Conservation (phyloP, 352 stramenopile species). For the Phytophthora brassicae region DNA sequence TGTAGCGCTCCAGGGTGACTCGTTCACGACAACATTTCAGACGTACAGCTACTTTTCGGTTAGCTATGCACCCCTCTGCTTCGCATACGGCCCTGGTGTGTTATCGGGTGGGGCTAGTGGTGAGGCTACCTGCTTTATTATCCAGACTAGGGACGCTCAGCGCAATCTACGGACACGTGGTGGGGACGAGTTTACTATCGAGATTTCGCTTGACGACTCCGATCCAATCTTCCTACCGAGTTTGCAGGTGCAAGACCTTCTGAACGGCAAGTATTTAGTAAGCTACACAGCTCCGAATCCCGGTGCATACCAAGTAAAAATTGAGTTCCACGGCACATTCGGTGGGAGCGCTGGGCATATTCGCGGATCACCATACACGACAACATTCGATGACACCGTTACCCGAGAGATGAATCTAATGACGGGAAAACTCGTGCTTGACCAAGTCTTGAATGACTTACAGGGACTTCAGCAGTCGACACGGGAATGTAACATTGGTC, state of each 20-base stretch:
- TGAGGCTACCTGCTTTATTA: constrained; percentile 79
- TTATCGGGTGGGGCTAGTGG: constrained; percentile 79
- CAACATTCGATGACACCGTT: constrained; percentile 76
- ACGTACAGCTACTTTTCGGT: constrained; percentile 95
- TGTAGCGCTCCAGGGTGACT: constrained; percentile 91
- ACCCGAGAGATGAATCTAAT: constrained; percentile 82
- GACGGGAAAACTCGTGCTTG: constrained; percentile 78
- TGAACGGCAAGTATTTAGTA: constrained; percentile 94
- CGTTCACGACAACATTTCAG: constrained; percentile 94
- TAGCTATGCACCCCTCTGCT: constrained; percentile 80
- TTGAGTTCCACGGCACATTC: constrained; percentile 94
- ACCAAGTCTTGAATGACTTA: constrained; percentile 69
- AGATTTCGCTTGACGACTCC: constrained; percentile 52
- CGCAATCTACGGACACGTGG: constrained; percentile 86
- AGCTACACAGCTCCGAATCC: constrained; percentile 84
- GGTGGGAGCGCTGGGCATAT: constrained; percentile 85
- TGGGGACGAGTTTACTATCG: constrained; percentile 92
- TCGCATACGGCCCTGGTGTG: constrained; percentile 94
- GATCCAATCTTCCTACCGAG: constrained; percentile 58
- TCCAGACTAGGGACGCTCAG: constrained; percentile 82
- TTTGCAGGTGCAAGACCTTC: constrained; percentile 80
- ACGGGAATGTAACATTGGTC: constrained; percentile 65
- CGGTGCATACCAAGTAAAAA: constrained; percentile 84
- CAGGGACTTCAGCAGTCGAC: constrained; percentile 60
- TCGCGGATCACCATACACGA: constrained; percentile 89